Evolutionary conservation across 331 rosid genomes (phyloP).

Genomic region (Erythrophleum ivorense): DNA sequence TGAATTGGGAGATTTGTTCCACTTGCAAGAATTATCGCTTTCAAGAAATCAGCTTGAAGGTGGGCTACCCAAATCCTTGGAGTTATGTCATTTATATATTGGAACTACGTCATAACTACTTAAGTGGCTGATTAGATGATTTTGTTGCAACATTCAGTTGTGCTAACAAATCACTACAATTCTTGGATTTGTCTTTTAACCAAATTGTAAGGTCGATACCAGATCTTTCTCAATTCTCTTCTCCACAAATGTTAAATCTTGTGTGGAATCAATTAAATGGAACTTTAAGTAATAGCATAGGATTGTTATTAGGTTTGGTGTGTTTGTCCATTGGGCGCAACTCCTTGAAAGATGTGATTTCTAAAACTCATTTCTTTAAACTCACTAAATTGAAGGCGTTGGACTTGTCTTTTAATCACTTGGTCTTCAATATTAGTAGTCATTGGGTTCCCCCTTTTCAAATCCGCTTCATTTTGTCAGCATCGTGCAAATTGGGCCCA

Average conservation of each 20-base stretch:
- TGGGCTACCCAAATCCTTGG: too few species aligned
- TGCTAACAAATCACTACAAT: too few species aligned
- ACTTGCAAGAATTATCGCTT: too few species aligned
- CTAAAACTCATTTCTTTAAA: not conserved
- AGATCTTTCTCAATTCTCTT: too few species aligned
- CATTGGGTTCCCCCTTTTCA: conserved; percentile 37
- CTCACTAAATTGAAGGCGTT: not conserved
- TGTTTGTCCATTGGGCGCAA: not conserved
- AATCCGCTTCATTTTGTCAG: accelerated
- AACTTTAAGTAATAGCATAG: not conserved
- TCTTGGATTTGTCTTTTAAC: too few species aligned
- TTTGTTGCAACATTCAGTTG: not conserved
- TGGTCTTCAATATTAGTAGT: not conserved
- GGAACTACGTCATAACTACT: too few species aligned
- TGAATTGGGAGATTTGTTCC: too few species aligned
- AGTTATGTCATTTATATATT: too few species aligned
- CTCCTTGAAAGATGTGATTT: not conserved
- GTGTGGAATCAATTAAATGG: not conserved
- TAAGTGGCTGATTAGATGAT: not conserved
- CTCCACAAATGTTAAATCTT: too few species aligned
- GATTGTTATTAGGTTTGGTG: not conserved
- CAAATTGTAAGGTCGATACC: too few species aligned
- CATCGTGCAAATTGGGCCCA: conserved; percentile 30
- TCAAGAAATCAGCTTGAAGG: too few species aligned
- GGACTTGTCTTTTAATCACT: not conserved